Base-by-base conservation (phyloP, 78 protist genomes). In the Anaeramoeba flamelloides region DNA sequence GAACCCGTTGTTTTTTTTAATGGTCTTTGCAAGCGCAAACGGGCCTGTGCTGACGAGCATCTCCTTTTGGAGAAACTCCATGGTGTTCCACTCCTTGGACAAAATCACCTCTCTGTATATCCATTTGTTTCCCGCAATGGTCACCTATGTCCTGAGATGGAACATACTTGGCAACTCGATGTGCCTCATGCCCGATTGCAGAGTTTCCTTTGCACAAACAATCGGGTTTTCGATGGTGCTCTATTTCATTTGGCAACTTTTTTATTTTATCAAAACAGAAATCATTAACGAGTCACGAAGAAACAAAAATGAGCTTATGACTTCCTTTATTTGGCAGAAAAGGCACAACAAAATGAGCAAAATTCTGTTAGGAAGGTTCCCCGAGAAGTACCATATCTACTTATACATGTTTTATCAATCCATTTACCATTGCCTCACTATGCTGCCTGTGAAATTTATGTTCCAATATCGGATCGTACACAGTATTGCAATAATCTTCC, bases 41-140 rank as follows among this genome's bases (percentile, higher is more conserved):
- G 86, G 86, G 1, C 86, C 86, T n/a, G 38, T 83, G 69, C 38
- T 37, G n/a, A 1, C 80, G n/a, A 83, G 85, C 3, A 83, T 83
- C 32, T 38, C 37, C 1, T 2, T 80, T 2, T 83, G 86, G 86
- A 17, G 53, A 2, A 83, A 83, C 36, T 12, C 69, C 74, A 26
- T 82, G 41, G 82, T 78, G 36, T 82, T 78, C 2, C 84, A 76
- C 38, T 12, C 64, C 32, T 33, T 82, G 33, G 84, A 82, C 39
- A 82, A 82, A 3, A 12, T 82, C 76, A 82, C 84, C 3, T 78
- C 84, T 2, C 82, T 82, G 34, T 82, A 31, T 3, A 36, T 82
- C 3, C 84, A 82, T 12, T 37, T 40, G 37, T 2, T 26, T 3
- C 84, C 84, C 3, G 36, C 84, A 26, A 36, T 82, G 39, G 34